These are phyloP conservation scores for Xylaria sp. DNA, from an alignment of 2,329 filamentous ascomycete genomes.

Conservation along the genomic window DNA sequence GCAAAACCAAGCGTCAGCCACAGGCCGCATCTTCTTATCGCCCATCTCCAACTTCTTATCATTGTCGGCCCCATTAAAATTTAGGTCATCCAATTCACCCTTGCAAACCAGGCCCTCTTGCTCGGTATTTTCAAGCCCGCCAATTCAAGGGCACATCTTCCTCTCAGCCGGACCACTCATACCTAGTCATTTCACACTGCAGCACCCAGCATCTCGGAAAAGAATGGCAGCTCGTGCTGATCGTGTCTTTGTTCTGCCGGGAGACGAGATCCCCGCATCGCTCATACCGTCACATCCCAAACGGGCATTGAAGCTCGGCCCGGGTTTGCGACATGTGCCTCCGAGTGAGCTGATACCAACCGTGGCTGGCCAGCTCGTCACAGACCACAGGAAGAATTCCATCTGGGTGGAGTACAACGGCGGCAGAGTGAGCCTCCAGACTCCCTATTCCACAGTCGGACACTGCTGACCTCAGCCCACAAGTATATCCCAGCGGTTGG, in stretches of 20 bases:
- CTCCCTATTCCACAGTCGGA: slow-evolving; percentile 3
- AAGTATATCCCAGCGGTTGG: slow-evolving; percentile 83
- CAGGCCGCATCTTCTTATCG: slow-evolving; percentile 14
- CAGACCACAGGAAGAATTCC: slow-evolving; percentile 78
- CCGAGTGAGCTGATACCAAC: slow-evolving; percentile 78
- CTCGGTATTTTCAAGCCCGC: neutral
- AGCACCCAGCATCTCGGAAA: slow-evolving; percentile 27
- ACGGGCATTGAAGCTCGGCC: slow-evolving; percentile 80
- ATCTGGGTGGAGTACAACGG: slow-evolving; percentile 79
- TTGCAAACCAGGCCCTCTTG: neutral
- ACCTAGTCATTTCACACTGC: slow-evolving; percentile 19
- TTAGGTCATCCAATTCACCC: neutral
- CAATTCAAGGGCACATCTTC: neutral
- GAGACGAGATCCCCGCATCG: slow-evolving; percentile 75
- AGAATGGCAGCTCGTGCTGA: slow-evolving; percentile 64
- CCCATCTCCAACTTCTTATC: slow-evolving; percentile 12
- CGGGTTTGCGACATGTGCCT: slow-evolving; percentile 83
- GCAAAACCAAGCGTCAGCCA: slow-evolving; percentile 30
- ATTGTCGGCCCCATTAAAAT: slow-evolving; percentile 14
- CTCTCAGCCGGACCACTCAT: slow-evolving; percentile 2
- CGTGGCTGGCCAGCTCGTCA: slow-evolving; percentile 73
- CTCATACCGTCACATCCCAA: slow-evolving; percentile 75
- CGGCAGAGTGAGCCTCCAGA: slow-evolving; percentile 67
- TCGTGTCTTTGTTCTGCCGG: slow-evolving; percentile 79
- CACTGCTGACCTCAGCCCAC: slow-evolving; percentile 45